Evolutionary conservation across 495 filamentous ascomycete genomes (phyloP).

Genomic region (Thozetella sp.): DNA sequence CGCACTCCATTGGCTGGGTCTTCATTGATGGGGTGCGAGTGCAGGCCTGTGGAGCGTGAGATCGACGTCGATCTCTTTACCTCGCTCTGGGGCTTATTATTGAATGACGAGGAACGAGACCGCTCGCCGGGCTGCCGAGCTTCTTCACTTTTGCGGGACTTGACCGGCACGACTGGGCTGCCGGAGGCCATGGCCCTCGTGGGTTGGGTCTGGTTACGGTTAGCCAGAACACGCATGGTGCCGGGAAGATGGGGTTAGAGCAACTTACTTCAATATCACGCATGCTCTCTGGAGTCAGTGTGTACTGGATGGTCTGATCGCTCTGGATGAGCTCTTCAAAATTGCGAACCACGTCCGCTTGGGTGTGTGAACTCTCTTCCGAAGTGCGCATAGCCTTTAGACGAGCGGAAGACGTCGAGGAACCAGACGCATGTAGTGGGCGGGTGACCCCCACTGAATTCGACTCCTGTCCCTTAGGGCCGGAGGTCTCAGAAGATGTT

Average conservation of each 20-base stretch:
- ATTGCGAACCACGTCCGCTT: constrained; percentile 41
- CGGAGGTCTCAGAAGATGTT: constrained; percentile 14
- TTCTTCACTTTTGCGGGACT: constrained; percentile 43
- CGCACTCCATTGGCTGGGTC: constrained; percentile 24
- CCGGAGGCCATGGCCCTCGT: constrained; percentile 26
- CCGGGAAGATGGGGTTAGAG: not conserved
- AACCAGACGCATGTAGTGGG: constrained; percentile 33
- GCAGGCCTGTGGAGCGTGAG: constrained; percentile 35
- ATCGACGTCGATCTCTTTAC: constrained; percentile 36
- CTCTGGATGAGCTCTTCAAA: constrained; percentile 92
- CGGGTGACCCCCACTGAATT: constrained; percentile 9
- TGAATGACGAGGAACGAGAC: constrained; percentile 40
- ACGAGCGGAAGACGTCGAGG: constrained; percentile 41
- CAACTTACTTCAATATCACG: constrained; percentile 79
- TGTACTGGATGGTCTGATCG: constrained; percentile 90
- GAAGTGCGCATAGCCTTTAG: constrained; percentile 49
- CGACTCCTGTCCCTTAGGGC: constrained; percentile 13
- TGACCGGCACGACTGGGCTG: constrained; percentile 34
- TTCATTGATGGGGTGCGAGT: constrained; percentile 35
- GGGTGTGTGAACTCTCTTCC: constrained; percentile 47
- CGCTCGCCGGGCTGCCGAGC: constrained; percentile 26
- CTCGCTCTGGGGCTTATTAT: constrained; percentile 18
- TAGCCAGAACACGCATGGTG: constrained; percentile 15
- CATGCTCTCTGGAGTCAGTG: constrained; percentile 87
- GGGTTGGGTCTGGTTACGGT: constrained; percentile 29